Evolutionary conservation across 352 stramenopile genomes (phyloP).

Genomic region (Aphanomyces invadans): DNA sequence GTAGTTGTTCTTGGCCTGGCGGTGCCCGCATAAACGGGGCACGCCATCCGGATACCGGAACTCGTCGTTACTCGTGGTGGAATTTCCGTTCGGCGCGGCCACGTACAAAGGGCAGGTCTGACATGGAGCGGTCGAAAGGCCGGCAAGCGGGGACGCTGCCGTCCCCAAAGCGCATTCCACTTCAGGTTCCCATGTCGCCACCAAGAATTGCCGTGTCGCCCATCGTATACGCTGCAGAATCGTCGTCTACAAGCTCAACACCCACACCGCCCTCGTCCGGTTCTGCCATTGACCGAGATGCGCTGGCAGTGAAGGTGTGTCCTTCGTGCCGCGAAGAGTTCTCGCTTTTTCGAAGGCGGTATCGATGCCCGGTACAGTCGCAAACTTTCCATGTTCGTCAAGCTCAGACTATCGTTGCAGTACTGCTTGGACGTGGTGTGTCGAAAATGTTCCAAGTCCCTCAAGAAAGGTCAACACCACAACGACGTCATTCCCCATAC

Average conservation of each 20-base stretch:
- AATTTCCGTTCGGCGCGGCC: no score
- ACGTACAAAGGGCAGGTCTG: no score
- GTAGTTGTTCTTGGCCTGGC: no score
- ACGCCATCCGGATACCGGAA: no score
- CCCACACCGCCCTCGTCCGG: background rate
- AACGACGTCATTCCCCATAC: background rate
- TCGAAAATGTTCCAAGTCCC: slow-evolving; percentile 14
- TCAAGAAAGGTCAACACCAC: background rate
- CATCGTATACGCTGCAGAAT: background rate
- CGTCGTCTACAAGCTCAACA: background rate
- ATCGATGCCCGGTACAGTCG: background rate
- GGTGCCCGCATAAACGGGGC: no score
- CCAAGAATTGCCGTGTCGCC: background rate
- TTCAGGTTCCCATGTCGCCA: background rate
- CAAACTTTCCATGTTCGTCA: background rate
- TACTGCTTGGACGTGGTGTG: slow-evolving; percentile 20
- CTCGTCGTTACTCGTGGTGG: no score
- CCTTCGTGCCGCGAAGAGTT: slow-evolving; percentile 16
- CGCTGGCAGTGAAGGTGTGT: background rate
- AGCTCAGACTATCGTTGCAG: background rate
- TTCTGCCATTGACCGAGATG: background rate
- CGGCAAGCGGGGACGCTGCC: no score
- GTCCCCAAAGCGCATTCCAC: background rate
- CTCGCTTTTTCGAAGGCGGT: slow-evolving; percentile 8
- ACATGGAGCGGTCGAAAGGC: no score